A percentile compares a stretch with the other conserved stretches of the same genome.
phyloP scores from a whole-genome alignment of 305 asterid species.

The Fraxinus paxiana region DNA sequence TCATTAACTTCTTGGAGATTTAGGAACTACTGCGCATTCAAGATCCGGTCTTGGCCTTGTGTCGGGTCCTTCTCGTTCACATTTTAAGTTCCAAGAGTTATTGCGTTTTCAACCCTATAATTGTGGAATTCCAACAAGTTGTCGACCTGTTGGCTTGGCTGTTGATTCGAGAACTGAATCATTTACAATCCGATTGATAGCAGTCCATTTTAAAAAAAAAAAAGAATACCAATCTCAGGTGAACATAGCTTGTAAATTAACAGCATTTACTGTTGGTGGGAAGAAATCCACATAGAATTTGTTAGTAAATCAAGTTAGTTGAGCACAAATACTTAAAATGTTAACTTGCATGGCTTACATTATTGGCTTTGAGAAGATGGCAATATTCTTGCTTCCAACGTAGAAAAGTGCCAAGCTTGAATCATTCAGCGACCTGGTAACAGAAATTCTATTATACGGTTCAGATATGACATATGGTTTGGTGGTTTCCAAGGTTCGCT shows the following conservation, averaged over 20 bases:
- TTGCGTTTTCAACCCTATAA: neutral
- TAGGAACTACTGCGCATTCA: too few species aligned
- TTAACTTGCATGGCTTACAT: neutral
- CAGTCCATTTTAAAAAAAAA: neutral
- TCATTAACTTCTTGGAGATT: neutral
- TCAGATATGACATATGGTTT: neutral
- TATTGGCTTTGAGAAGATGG: neutral
- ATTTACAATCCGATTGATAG: neutral
- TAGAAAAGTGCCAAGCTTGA: neutral
- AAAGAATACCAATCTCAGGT: neutral
- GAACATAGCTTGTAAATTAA: neutral
- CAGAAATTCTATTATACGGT: neutral
- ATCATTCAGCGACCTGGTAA: neutral
- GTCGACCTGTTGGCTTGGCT: neutral
- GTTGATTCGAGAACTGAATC: neutral
- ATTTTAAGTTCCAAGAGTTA: neutral
- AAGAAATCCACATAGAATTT: neutral
- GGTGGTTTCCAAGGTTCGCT: neutral
- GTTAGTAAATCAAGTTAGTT: neutral
- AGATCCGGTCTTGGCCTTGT: neutral
- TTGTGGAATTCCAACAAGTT: neutral
- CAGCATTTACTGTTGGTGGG: neutral
- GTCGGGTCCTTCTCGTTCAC: neutral
- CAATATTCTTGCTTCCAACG: neutral
- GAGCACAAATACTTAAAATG: neutral